Percentiles rank a stretch among this genome's conserved stretches.
phyloP scores from a whole-genome alignment of 2,329 filamentous ascomycete species.

The Sporothrix dimorphospora region DNA sequence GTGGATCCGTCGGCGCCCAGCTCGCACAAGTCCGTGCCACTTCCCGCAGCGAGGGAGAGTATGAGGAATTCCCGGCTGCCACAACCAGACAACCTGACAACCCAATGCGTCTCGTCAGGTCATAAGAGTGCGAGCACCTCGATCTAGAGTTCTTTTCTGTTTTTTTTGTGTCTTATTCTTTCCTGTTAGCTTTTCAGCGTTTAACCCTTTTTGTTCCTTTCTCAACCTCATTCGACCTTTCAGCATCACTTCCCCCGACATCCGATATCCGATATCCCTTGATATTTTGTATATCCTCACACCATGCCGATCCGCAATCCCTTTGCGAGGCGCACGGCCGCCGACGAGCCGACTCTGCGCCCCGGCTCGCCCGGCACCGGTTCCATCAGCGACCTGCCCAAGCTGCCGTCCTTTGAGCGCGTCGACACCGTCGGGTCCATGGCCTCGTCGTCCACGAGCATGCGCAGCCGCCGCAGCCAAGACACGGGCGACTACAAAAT shows the following conservation, averaged over 20 bases:
- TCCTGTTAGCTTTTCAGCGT: background rate
- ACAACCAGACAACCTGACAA: background rate
- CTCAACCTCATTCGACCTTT: background rate
- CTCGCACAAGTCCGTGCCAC: background rate
- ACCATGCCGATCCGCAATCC: conserved; percentile 73
- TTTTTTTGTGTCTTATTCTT: background rate
- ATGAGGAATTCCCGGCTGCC: conserved; percentile 3
- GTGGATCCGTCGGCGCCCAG: conserved; percentile 10
- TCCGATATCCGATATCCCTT: background rate
- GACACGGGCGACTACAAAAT: conserved; percentile 77
- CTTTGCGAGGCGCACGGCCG: conserved; percentile 58
- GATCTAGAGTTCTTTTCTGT: background rate
- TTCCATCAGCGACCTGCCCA: background rate
- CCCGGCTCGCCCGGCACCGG: conserved; percentile 17
- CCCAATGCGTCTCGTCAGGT: background rate
- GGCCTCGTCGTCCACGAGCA: conserved; percentile 63
- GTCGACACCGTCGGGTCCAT: conserved; percentile 66
- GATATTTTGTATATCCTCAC: background rate
- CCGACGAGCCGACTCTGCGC: conserved; percentile 27
- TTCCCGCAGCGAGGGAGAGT: background rate
- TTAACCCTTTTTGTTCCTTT: background rate
- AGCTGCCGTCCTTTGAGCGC: conserved; percentile 57
- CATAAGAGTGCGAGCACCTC: background rate
- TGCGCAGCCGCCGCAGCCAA: conserved; percentile 60
- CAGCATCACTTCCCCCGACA: background rate